A percentile compares a stretch with the other conserved stretches of the same genome.
Conservation (phyloP, 257 asterid genomes). For the Thymus quinquecostatus region DNA sequence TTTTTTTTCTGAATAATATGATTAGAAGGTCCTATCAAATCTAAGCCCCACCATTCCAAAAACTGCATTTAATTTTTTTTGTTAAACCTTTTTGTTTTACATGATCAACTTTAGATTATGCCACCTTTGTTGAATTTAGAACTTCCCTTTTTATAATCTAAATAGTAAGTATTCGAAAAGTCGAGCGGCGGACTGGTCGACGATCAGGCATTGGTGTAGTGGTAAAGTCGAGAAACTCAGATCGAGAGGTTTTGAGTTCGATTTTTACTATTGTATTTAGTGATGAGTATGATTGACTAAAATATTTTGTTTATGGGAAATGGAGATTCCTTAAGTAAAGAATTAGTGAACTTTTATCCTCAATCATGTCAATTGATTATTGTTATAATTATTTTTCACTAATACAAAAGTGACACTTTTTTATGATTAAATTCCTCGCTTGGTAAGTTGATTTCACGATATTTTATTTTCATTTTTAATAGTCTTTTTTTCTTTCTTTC, state of each 20-base stretch:
- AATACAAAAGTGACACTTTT: slow-evolving; percentile 3
- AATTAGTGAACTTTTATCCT: slow-evolving; percentile 9
- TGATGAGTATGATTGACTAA: too few relatives aligned
- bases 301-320: not conserved
- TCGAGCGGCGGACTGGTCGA: too few relatives aligned
- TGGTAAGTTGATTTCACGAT: not conserved
- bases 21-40: not conserved
- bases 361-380: slow-evolving; percentile 32
- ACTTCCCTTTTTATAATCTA: not conserved
- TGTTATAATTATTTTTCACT: slow-evolving; percentile 8
- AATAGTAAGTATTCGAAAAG: too few relatives aligned
- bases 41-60: too few relatives aligned
- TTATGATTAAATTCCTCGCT: slow-evolving; percentile 13
- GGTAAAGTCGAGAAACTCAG: too few relatives aligned
- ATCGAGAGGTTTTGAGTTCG: too few relatives aligned
- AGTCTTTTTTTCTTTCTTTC: too few relatives aligned
- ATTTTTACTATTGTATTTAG: too few relatives aligned
- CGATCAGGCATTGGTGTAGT: too few relatives aligned
- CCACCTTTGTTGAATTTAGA: slow-evolving; percentile 33
- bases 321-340: slow-evolving; percentile 23
- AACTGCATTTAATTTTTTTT: not conserved
- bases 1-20: not conserved
- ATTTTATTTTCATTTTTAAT: too few relatives aligned
- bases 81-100: not conserved
- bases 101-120: not conserved